Evolutionary conservation across 805 yeast species (phyloP), one percentile per base, ranked within the genome.

Genomic region (Danielia oregonensis): DNA sequence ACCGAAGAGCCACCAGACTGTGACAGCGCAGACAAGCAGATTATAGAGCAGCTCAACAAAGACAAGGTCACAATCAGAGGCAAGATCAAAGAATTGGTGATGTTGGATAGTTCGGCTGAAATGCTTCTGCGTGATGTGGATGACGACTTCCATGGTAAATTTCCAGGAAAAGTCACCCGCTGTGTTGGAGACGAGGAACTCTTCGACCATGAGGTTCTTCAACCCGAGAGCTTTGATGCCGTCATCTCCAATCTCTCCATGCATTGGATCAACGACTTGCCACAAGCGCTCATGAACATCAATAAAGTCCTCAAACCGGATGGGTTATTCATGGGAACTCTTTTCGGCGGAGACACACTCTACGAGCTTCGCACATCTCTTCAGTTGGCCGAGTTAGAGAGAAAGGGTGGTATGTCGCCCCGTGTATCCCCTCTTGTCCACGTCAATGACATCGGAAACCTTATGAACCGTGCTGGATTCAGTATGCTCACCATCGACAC

Each of bases 201-300:
- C 4, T 70, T 78, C 48, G 61, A 62, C 37, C 71, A 71, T 40
- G 65, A 64, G 3, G 57, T 79, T 18, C 23, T 42, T 26, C 49
- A 50, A 33, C 45, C 61, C 6, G 59, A 67, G 33, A 58, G 67
- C 13, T 82, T 72, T 49, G 89, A 85, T 54, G 83, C 87, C 3
- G 83, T 86, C 2, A 55, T 86, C 3, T 79, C 88, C 2, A 85
- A 83, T 53, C 56, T 85, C 44, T 72, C 85, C 15, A 52, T 86
- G 52, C 95, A 86, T 56, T 86, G 95, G 95, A 78, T 84, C 39
- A 86, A 86, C 50, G 89, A 86, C 48, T 68, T 86, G n/a, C 95
- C 95, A 0, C 65, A 69, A 1, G 74, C 77, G 2, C 68, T 86
- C 33, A 55, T 59, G 12, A 69, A 74, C 39, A 70, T 86, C 45